These are phyloP conservation scores for Penicillium manginii DNA, from an alignment of 495 filamentous ascomycete genomes.

Conservation along the genomic window DNA sequence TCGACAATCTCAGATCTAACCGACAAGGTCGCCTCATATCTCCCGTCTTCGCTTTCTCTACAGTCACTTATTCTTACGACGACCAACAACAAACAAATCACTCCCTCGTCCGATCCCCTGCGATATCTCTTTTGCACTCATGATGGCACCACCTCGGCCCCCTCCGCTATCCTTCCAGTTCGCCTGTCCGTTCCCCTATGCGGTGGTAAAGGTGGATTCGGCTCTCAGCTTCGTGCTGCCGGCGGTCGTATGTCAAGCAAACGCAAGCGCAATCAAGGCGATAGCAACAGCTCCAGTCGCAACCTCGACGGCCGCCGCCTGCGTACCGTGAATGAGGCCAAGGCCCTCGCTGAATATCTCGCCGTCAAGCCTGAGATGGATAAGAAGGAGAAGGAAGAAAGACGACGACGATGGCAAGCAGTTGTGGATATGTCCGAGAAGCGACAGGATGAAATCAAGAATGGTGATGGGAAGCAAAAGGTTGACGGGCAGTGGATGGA, in stretches of 20 bases:
- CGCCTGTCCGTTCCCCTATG: slow-evolving; percentile 74
- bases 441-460: slow-evolving; percentile 76
- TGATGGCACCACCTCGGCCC: slow-evolving; percentile 38
- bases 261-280: slow-evolving; percentile 82
- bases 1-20: slow-evolving; percentile 70
- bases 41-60: slow-evolving; percentile 58
- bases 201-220: slow-evolving; percentile 97
- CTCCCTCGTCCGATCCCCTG: slow-evolving; percentile 40
- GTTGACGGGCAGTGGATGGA: slow-evolving; percentile 93
- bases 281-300: slow-evolving; percentile 83
- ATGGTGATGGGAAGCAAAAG: slow-evolving; percentile 65
- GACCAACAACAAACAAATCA: slow-evolving; percentile 72
- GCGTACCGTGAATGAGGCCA: slow-evolving; percentile 91
- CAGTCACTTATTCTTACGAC: slow-evolving; percentile 76
- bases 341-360: slow-evolving; percentile 90
- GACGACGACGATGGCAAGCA: slow-evolving; percentile 77
- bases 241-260: slow-evolving; percentile 96
- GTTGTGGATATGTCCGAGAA: slow-evolving; percentile 82
- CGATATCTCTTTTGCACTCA: slow-evolving; percentile 26
- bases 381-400: slow-evolving; percentile 82
- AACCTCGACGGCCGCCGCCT: slow-evolving; percentile 92
- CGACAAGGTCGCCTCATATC: slow-evolving; percentile 60
- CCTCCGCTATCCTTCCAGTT: slow-evolving; percentile 77
- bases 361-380: slow-evolving; percentile 98
- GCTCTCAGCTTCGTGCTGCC: slow-evolving; percentile 93